Evolutionary conservation across 2,329 filamentous ascomycete genomes (phyloP).

Genomic region (Aureobasidium sp.): DNA sequence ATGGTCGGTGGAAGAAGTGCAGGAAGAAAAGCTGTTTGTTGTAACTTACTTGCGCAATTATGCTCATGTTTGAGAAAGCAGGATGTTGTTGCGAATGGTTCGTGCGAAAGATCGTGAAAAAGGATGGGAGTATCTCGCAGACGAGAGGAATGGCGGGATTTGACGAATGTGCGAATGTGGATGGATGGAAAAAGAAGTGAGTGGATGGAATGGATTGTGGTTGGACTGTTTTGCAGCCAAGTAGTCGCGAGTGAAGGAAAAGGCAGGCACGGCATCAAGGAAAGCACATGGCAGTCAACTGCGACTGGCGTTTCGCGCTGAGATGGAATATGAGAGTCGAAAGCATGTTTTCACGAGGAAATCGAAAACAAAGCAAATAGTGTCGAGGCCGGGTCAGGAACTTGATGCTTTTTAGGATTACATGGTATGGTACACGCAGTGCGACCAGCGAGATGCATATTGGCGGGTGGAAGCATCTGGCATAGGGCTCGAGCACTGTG

Average conservation of each 20-base stretch:
- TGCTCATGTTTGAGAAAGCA: background rate
- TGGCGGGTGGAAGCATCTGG: background rate
- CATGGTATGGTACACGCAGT: constrained; percentile 3
- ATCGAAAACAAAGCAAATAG: background rate
- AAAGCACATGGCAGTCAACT: background rate
- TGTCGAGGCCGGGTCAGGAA: background rate
- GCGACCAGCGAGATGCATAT: background rate
- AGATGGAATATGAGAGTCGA: background rate
- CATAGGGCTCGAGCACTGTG: background rate
- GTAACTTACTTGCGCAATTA: background rate
- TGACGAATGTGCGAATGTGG: background rate
- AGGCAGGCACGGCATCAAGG: background rate
- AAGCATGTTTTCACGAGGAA: background rate
- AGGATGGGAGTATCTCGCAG: background rate
- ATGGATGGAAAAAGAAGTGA: background rate
- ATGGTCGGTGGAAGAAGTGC: too few species aligned
- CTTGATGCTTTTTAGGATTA: background rate
- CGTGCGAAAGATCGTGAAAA: background rate
- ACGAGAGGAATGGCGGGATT: background rate
- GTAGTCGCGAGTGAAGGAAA: background rate
- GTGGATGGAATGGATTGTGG: background rate
- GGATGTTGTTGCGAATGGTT: background rate
- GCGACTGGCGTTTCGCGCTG: background rate
- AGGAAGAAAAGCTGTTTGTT: background rate
- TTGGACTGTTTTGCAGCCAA: background rate